These are phyloP conservation scores for Fragaria ananassa DNA, from an alignment of 306 rosid genomes.

Conservation along the genomic window DNA sequence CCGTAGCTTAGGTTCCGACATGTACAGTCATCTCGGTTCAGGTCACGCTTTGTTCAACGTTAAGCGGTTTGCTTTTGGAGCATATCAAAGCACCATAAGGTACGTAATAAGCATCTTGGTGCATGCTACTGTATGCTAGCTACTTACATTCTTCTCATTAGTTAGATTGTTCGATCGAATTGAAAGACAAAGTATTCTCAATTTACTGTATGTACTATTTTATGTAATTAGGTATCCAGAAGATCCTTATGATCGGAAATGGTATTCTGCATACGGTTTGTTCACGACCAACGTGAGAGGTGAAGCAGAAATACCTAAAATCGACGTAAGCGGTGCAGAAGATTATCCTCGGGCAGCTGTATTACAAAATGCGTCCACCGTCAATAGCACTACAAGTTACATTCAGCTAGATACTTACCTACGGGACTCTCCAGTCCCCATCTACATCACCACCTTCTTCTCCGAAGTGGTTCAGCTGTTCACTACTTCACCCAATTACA, in stretches of 20 bases:
- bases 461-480: conserved; percentile 26
- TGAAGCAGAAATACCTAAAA: no score
- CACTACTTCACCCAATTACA: conserved; percentile 5
- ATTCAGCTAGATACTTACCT: neutral
- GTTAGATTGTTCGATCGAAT: no score
- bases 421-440: neutral
- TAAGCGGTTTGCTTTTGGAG: conserved; percentile 30
- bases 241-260: conserved; percentile 36
- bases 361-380: conserved; percentile 26
- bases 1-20: conserved; percentile 36
- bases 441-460: conserved; percentile 39
- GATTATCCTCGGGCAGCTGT: conserved; percentile 42
- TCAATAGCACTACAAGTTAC: neutral
- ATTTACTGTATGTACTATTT: no score
- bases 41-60: conserved; percentile 21
- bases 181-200: no score
- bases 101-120: no score
- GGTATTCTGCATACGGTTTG: conserved; percentile 10
- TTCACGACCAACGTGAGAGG: no score
- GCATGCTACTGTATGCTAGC: no score
- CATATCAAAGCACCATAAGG: conserved; percentile 9
- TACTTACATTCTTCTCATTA: no score
- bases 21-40: conserved; percentile 35
- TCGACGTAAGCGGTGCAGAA: conserved; percentile 21
- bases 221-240: conserved; percentile 24